Percentiles rank a stretch among this genome's conserved stretches.
These are phyloP conservation scores for Tulasnella sp. DNA, from an alignment of 768 basidiomycete species.

Conservation along the genomic window DNA sequence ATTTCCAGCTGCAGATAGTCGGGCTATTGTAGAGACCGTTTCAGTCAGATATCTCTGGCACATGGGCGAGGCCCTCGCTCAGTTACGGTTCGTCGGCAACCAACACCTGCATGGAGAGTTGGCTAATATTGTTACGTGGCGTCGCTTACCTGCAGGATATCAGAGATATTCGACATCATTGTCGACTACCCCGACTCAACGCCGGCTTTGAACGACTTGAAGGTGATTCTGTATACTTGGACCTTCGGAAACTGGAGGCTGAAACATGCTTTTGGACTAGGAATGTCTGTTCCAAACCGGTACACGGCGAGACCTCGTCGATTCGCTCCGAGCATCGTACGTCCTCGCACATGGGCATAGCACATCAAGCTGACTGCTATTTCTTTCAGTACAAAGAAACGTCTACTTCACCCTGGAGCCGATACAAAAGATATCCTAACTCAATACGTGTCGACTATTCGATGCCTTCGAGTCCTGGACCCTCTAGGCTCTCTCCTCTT, in stretches of 20 bases:
- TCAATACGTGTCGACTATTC: conserved; percentile 90
- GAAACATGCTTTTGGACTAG: conserved; percentile 36
- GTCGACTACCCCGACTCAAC: conserved; percentile 87
- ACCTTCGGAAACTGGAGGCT: not conserved
- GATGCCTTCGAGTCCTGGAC: conserved; percentile 84
- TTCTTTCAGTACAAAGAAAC: conserved; percentile 65
- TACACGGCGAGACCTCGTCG: conserved; percentile 70
- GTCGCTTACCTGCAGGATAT: conserved; percentile 42
- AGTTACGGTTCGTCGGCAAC: conserved; percentile 57
- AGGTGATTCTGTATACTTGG: conserved; percentile 43
- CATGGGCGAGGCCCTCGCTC: conserved; percentile 84
- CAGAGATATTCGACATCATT: conserved; percentile 93
- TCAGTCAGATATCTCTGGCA: conserved; percentile 87
- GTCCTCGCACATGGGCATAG: conserved; percentile 32
- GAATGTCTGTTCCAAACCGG: conserved; percentile 79
- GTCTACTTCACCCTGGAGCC: conserved; percentile 91
- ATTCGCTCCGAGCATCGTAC: conserved; percentile 73
- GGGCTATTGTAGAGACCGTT: conserved; percentile 66
- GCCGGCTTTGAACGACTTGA: conserved; percentile 80
- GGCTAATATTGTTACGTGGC: not conserved
- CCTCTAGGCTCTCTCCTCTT: conserved; percentile 88
- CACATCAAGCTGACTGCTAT: conserved; percentile 19
- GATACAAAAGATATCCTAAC: conserved; percentile 86
- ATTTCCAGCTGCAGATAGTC: conserved; percentile 34
- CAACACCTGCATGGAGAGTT: not conserved